Evolutionary conservation across 2,329 filamentous ascomycete species (phyloP), one percentile per base, ranked within the genome.

Genomic region (Sclerotinia subarctica): DNA sequence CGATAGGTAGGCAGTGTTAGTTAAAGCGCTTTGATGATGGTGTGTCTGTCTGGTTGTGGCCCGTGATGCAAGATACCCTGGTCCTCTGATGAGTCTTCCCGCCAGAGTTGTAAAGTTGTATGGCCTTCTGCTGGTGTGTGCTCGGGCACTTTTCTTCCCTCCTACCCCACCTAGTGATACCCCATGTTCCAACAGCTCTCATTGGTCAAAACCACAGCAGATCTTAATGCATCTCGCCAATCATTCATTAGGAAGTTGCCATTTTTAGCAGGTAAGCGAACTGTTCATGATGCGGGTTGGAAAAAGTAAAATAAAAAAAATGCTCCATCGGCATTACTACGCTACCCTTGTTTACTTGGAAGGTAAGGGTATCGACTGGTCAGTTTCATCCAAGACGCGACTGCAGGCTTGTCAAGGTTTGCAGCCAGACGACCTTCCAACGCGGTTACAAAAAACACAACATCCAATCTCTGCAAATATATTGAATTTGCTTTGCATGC

Each of bases 381-480:
- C 58, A 47, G 58, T 60, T 60, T 60, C 58, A 60, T 35, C 42
- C n/a, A 49, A 49, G 26, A 49, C n/a, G 42, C 38, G 26, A 60
- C 17, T 32, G 21, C 42, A 59, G 3, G 57, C 57, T 47, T 32
- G 32, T 3, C 42, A 44, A 58, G 38, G 56, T 1, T 44, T 46
- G 26, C 38, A 24, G 19, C 38, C 17, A 29, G 21, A 46, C 56
- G 56, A 47, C 42, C 32, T 47, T 59, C 26, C 42, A 47, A 46
- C 42, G 58, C 58, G 58, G 58, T 60, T 60, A 60, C 58, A 47
- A 60, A 44, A 60, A 24, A 26, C 44, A 60, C 58, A 49, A 7
- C 58, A 60, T 46, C 58, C 58, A 60, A 60, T 60, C 58, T 49
- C 47, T 60, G 13, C 26, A 15, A 49, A 49, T 49, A 46, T 32